Percentiles rank a stretch among this genome's conserved stretches.
Evolutionary conservation across 352 stramenopile species (phyloP).

Genomic region (Phytopythium montanum): DNA sequence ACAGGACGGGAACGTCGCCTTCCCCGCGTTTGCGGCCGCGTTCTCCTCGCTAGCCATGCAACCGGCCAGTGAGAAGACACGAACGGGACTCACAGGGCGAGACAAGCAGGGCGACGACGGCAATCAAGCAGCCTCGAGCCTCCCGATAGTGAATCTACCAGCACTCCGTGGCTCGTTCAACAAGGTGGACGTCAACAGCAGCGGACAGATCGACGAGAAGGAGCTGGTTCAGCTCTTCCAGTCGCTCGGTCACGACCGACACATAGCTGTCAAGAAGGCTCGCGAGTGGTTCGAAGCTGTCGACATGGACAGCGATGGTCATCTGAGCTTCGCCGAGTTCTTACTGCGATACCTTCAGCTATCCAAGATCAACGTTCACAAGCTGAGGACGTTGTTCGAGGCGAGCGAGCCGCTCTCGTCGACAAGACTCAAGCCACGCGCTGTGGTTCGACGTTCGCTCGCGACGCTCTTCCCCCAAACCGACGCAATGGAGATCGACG

Average conservation of each 20-base stretch:
- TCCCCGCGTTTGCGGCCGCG: conserved; percentile 48
- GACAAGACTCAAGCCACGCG: conserved; percentile 24
- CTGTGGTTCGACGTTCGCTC: conserved; percentile 23
- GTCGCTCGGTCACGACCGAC: conserved; percentile 26
- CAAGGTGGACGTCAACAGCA: conserved; percentile 29
- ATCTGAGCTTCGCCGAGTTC: conserved; percentile 62
- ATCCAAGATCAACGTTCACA: conserved; percentile 25
- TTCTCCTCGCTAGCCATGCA: conserved; percentile 56
- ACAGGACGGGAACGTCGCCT: conserved; percentile 30
- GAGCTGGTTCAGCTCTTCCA: conserved; percentile 28
- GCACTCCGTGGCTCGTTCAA: conserved; percentile 37
- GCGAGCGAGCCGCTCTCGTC: conserved; percentile 31
- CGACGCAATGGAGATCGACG: conserved; percentile 18
- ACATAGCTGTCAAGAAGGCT: conserved; percentile 10
- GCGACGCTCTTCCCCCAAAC: conserved; percentile 27
- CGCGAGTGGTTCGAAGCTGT: conserved; percentile 35
- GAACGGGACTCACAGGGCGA: conserved; percentile 1
- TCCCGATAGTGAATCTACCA: conserved; percentile 39
- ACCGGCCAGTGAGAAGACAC: conserved; percentile 18
- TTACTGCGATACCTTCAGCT: conserved; percentile 56
- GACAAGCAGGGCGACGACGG: neutral
- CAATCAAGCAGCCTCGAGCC: neutral
- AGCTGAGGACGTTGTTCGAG: conserved; percentile 36
- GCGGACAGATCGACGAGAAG: conserved; percentile 31
- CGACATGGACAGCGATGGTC: conserved; percentile 25